These are phyloP conservation scores for Colletotrichum sp. DNA, from an alignment of 2,329 filamentous ascomycete species.

Conservation along the genomic window DNA sequence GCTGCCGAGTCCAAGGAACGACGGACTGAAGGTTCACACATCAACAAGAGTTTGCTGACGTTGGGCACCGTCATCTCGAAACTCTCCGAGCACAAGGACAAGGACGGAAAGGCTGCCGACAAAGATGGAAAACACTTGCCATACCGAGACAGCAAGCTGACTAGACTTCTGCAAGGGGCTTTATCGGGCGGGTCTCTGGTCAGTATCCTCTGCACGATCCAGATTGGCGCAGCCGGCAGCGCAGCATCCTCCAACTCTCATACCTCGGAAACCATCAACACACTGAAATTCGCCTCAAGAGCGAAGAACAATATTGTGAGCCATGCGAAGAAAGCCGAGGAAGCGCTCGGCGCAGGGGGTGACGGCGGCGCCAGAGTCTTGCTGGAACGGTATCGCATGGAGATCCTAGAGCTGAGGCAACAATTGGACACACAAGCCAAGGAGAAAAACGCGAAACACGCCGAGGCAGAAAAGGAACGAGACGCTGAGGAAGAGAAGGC, in stretches of 20 bases:
- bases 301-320: slow-evolving; percentile 98
- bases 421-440: slow-evolving; percentile 87
- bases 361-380: slow-evolving; percentile 88
- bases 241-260: slow-evolving; percentile 75
- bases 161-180: slow-evolving; percentile 87
- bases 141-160: slow-evolving; percentile 97
- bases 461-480: slow-evolving; percentile 66
- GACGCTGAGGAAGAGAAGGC: slow-evolving; percentile 76
- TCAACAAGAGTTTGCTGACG: slow-evolving; percentile 97
- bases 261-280: slow-evolving; percentile 90
- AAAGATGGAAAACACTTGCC: slow-evolving; percentile 92
- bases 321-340: slow-evolving; percentile 93
- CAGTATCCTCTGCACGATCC: slow-evolving; percentile 96
- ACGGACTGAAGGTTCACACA: slow-evolving; percentile 92
- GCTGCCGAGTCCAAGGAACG: slow-evolving; percentile 95
- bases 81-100: slow-evolving; percentile 89
- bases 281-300: slow-evolving; percentile 93
- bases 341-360: slow-evolving; percentile 79
- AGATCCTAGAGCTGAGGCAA: slow-evolving; percentile 81
- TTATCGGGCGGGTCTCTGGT: slow-evolving; percentile 93
- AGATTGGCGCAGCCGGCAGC: slow-evolving; percentile 80
- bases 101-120: slow-evolving; percentile 73
- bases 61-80: slow-evolving; percentile 93
- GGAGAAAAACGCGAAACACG: slow-evolving; percentile 64
- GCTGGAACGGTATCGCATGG: slow-evolving; percentile 90